Evolutionary conservation across 2,329 filamentous ascomycete species (phyloP).

Genomic region (Lecanoromycetidae sp.): DNA sequence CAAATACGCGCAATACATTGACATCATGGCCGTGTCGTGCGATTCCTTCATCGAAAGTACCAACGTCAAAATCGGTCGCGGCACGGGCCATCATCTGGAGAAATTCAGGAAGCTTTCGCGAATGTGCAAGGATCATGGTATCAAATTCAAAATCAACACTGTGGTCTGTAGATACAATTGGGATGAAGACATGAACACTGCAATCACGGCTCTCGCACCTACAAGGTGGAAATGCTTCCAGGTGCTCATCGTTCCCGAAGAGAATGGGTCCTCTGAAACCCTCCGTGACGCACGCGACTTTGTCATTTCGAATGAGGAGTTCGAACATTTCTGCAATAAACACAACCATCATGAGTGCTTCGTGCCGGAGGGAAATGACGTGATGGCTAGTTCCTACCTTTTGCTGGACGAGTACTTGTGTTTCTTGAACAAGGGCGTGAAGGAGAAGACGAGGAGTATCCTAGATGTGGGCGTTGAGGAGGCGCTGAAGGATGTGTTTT

Average conservation of each 20-base stretch:
- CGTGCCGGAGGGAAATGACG: conserved; percentile 38
- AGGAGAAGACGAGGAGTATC: conserved; percentile 27
- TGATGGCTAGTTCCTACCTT: conserved; percentile 36
- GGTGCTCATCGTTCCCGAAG: conserved; percentile 39
- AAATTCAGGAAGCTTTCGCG: conserved; percentile 33
- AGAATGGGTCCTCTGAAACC: conserved; percentile 37
- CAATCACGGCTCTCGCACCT: conserved; percentile 31
- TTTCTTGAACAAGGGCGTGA: conserved; percentile 36
- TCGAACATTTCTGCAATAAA: conserved; percentile 33
- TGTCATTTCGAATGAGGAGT: conserved; percentile 38
- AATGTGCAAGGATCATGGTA: conserved; percentile 36
- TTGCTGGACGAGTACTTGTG: conserved; percentile 42
- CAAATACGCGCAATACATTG: conserved; percentile 34
- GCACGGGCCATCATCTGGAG: conserved; percentile 35
- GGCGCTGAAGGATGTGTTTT: conserved; percentile 35
- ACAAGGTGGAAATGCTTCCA: conserved; percentile 48
- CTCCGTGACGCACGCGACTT: conserved; percentile 34
- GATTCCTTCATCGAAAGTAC: conserved; percentile 42
- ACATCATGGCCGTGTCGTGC: conserved; percentile 45
- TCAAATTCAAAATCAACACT: conserved; percentile 48
- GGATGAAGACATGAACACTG: conserved; percentile 38
- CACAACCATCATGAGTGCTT: conserved; percentile 33
- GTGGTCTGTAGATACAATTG: conserved; percentile 40
- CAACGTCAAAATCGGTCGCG: conserved; percentile 41
- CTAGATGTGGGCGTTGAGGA: conserved; percentile 37